Evolutionary conservation across 2,329 filamentous ascomycete species (phyloP).

Genomic region (Pseudogymnoascus sp.): DNA sequence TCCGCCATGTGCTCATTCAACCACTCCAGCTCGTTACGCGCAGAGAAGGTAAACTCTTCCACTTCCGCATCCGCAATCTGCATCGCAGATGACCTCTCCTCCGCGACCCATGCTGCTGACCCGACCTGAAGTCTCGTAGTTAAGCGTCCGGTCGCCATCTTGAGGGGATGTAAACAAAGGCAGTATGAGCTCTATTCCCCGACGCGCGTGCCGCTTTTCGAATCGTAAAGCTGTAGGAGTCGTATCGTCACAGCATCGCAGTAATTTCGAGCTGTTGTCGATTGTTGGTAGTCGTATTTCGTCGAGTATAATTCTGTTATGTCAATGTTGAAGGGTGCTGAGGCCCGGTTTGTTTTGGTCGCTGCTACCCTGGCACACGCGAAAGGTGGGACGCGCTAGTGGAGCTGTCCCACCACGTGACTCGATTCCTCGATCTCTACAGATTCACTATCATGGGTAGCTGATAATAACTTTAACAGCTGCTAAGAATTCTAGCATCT

Average conservation of each 20-base stretch:
- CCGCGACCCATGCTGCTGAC: slow-evolving; percentile 74
- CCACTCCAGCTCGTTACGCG: slow-evolving; percentile 93
- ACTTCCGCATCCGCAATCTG: slow-evolving; percentile 72
- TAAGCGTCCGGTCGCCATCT: slow-evolving; percentile 28
- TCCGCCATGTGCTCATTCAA: slow-evolving; percentile 97
- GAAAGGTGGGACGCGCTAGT: slow-evolving; percentile 7
- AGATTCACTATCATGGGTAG: no score
- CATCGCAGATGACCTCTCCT: slow-evolving; percentile 71
- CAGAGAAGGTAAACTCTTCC: slow-evolving; percentile 89
- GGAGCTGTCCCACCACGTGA: background rate
- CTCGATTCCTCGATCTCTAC: background rate
- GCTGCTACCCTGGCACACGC: slow-evolving; percentile 6
- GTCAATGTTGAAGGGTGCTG: background rate
- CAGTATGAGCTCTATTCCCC: background rate
- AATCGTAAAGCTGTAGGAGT: background rate
- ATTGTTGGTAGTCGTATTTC: slow-evolving; percentile 1
- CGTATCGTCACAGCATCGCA: slow-evolving; percentile 3
- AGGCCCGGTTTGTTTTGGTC: slow-evolving; percentile 1
- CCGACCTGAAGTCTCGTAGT: slow-evolving; percentile 60
- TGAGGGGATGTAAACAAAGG: slow-evolving; percentile 8
- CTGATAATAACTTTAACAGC: no score
- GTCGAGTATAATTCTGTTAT: background rate
- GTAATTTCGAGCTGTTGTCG: background rate
- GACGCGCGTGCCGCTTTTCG: background rate
- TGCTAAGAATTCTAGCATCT: no score